Percentiles rank a stretch among this genome's conserved stretches.
Conservation (phyloP, 2,329 filamentous ascomycete genomes). For the Apiospora malaysiana region DNA sequence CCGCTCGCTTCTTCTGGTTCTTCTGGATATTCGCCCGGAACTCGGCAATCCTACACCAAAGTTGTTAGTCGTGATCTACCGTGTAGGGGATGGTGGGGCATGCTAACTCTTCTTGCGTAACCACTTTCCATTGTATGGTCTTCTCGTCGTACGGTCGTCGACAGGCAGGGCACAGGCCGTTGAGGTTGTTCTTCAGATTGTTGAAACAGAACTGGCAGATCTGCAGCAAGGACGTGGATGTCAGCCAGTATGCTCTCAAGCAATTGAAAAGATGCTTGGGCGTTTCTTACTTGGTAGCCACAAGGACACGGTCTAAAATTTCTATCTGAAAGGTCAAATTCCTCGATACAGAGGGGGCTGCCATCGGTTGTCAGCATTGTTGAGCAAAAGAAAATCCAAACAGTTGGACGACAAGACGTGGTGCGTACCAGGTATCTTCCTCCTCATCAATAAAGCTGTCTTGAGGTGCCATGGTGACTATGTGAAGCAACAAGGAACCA, state of each 20-base stretch:
- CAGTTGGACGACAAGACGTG: slow-evolving; percentile 19
- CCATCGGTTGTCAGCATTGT: slow-evolving; percentile 37
- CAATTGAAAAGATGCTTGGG: slow-evolving; percentile 20
- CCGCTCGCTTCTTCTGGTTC: slow-evolving; percentile 90
- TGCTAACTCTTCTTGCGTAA: slow-evolving; percentile 85
- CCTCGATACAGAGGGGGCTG: slow-evolving; percentile 97
- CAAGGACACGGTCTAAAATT: slow-evolving; percentile 98
- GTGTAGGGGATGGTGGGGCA: neutral
- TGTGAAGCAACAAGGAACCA: slow-evolving; percentile 22
- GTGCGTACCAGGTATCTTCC: slow-evolving; percentile 69
- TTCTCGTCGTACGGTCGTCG: slow-evolving; percentile 95
- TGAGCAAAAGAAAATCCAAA: slow-evolving; percentile 26
- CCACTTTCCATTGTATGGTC: slow-evolving; percentile 95
- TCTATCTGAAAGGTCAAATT: slow-evolving; percentile 96
- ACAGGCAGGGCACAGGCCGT: slow-evolving; percentile 96
- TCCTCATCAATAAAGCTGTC: slow-evolving; percentile 76
- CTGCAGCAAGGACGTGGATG: slow-evolving; percentile 50
- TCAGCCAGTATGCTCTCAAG: neutral
- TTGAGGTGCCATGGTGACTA: slow-evolving; percentile 66
- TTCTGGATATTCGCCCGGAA: slow-evolving; percentile 82
- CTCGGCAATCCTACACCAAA: slow-evolving; percentile 66
- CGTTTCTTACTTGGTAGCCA: slow-evolving; percentile 82
- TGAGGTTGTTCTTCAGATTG: slow-evolving; percentile 98
- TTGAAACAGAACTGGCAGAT: slow-evolving; percentile 99
- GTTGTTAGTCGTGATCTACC: slow-evolving; percentile 25